Base-by-base conservation (phyloP, 192 early-diverging fungal species). In the Chytriomyces hyalinus region DNA sequence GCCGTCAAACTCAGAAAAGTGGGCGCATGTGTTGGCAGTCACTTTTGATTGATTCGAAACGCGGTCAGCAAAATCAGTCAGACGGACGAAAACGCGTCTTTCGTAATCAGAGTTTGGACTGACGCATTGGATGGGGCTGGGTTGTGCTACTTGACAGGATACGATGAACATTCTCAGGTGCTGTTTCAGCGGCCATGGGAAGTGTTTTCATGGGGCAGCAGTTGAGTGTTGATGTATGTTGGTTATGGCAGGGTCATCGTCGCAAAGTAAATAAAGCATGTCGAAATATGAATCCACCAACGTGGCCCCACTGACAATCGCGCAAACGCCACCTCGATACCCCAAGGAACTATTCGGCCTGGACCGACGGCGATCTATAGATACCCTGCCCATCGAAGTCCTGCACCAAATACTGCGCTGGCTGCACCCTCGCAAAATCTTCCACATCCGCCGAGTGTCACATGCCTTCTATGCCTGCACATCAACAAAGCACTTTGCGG, bases 331-430 rank as follows among this genome's bases (percentile, higher is more conserved):
- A 2, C 36, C 4, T 36, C 36, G 36, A 36, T 36, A 36, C 36
- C 36, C 36, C 36, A 36, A 36, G 36, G 36, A 36, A 36, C 36
- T 36, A 36, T 36, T 36, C 36, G 36, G 36, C 4, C 36, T 36
- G 1, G 36, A 36, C 36, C 36, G 36, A 36, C 36, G 36, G 36
- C 36, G 36, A 36, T 57, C 53, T n/a, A 57, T 57, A 20, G 20
- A 57, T 13, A 20, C 13, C 5, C 20, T 73, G 4, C 71, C 71
- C 28, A 62, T 60, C 8, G 71, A 73, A 62, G 24, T 73, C 11
- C 17, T 57, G 8, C 71, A 61, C 7, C 71, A 62, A 47, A 73
- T 73, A 10, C 22, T 73, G n/a, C 60, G 71, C 60, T 73, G 71
- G 71, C 60, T 73, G 45, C 71, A 63, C 17, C 71, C 71, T 28